Base-by-base conservation (phyloP, 2,329 filamentous ascomycete species). In the Lojkania enalia region DNA sequence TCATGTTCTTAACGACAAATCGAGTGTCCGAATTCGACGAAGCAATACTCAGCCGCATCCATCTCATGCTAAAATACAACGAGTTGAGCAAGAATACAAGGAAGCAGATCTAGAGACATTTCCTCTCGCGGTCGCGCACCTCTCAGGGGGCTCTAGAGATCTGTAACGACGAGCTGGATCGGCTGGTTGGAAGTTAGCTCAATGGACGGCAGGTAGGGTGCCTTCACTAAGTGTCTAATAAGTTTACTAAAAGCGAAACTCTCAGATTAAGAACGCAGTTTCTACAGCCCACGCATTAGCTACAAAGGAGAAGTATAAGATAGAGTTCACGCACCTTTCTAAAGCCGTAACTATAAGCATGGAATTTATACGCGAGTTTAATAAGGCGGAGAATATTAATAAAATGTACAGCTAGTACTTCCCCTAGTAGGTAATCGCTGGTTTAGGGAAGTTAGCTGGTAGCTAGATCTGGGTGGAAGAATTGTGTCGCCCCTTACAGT, bases 31-130 rank as follows among this genome's bases (percentile, higher is more conserved):
- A 18, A 16, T 63, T 70, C 35, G 64, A 71, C 40, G 41, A 57
- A 3, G 68, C 65, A 1, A 65, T 71, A 39, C 48, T 66, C 30
- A 63, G 55, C 4, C 55, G 67, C 5, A 64, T 71, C 23, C 62
- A 71, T 33, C 32, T 55, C 25, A 42, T 41, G 30, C 21, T 54
- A 20, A 37, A 33, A 40, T 54, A 54, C 30, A 25, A 46, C 19
- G 30, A 47, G 19, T 43, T 54, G 21, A 42, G 23, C 29, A 44
- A 27, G 16, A 15, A 44, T 25, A 16, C 20, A 48, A 48, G 29
- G 21, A 39, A 40, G 41, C 21, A 44, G 20, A 48, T 48, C 35
- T 48, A 21, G 35, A 30, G 25, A n/a, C 16, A 47, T 42, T 46
- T 46, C 18, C 30, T 46, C 29, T 35, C 20, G 12, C n/a, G 21